A percentile compares a stretch with the other conserved stretches of the same genome.
These are phyloP conservation scores for Uromyces viciae-fabae DNA, from an alignment of 1,284 basidiomycete species.

Conservation along the genomic window DNA sequence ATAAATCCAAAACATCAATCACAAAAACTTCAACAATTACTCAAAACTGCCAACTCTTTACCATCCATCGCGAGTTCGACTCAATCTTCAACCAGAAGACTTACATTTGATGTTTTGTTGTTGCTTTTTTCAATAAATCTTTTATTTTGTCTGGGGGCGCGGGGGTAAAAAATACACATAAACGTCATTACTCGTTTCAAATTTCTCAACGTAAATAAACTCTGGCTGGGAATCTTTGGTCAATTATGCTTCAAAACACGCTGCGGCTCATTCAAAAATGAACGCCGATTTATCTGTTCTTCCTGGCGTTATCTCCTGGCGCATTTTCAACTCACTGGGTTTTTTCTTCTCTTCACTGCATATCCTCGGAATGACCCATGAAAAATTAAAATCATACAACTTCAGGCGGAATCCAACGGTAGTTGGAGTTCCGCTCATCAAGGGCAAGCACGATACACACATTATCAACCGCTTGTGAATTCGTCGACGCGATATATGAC, in stretches of 20 bases:
- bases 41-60: neutral
- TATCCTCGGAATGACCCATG: neutral
- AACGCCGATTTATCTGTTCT: too few relatives aligned
- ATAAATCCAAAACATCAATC: neutral
- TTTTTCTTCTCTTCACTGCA: neutral
- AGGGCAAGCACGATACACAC: slow-evolving; percentile 10
- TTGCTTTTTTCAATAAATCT: neutral
- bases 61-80: neutral
- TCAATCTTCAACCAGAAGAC: slow-evolving; percentile 1
- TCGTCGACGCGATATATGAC: slow-evolving; percentile 22
- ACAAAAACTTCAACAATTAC: neutral
- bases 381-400: neutral
- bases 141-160: too few relatives aligned
- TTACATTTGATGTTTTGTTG: slow-evolving; percentile 6
- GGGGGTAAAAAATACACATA: too few relatives aligned
- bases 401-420: slow-evolving; percentile 21
- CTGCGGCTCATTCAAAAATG: too few relatives aligned
- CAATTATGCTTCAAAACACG: too few relatives aligned
- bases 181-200: neutral
- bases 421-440: slow-evolving; percentile 12
- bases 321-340: too few relatives aligned
- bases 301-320: too few relatives aligned
- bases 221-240: too few relatives aligned
- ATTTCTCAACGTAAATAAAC: too few relatives aligned
- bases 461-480: slow-evolving; percentile 17